phyloP scores from a whole-genome alignment of 768 basidiomycete species.

The Phanerochaete carnosa region DNA sequence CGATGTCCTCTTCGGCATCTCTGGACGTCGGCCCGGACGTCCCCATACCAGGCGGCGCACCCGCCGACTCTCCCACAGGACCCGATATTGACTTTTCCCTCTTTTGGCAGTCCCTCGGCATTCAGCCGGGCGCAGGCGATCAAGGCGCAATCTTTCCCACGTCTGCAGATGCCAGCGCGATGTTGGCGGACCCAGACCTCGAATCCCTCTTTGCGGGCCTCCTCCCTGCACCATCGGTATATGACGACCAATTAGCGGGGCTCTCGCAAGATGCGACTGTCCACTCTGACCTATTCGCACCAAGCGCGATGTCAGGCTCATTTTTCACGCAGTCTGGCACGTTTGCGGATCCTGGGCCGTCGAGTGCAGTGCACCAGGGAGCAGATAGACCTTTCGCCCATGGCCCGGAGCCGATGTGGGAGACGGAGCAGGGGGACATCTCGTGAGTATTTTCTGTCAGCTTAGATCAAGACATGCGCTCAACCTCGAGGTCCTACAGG shows the following conservation, averaged over 20 bases:
- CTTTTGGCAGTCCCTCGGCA: not conserved
- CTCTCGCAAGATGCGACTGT: not conserved
- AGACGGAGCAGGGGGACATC: not conserved
- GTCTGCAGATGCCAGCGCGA: not conserved
- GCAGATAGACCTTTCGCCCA: not conserved
- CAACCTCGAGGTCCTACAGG: too few relatives aligned
- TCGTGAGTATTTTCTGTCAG: not conserved
- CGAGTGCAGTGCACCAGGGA: not conserved
- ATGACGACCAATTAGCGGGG: not conserved
- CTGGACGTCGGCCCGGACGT: slow-evolving; percentile 26
- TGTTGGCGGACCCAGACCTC: not conserved
- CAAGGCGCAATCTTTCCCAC: not conserved
- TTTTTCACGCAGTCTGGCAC: too few relatives aligned
- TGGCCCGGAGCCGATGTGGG: not conserved
- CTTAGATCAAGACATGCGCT: too few relatives aligned
- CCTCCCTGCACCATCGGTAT: not conserved
- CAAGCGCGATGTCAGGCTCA: too few relatives aligned
- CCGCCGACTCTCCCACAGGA: slow-evolving; percentile 30
- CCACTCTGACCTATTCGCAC: too few relatives aligned
- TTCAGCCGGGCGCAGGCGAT: not conserved
- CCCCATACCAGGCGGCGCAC: slow-evolving; percentile 21
- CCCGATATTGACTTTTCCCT: not conserved
- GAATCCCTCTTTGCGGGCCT: not conserved
- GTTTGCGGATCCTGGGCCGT: too few relatives aligned
- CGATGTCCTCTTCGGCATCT: not conserved